Evolutionary conservation across 805 yeast species (phyloP), one percentile per base, ranked within the genome.

Genomic region (Metschnikowia continentalis): DNA sequence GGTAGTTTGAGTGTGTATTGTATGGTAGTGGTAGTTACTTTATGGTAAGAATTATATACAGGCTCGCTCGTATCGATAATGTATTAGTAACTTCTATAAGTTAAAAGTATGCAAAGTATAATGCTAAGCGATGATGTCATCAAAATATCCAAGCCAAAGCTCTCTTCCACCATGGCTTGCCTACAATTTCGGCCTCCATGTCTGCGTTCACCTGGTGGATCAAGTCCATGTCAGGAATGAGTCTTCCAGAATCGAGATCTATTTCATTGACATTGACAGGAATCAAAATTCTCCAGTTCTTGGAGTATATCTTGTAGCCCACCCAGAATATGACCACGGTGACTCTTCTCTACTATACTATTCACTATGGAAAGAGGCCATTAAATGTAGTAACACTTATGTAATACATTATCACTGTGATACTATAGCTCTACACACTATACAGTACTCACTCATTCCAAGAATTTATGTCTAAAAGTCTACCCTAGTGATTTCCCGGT

Each of bases 211-310:
- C 70, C 57, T 65, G 71, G 58, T 59, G 67, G 47, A 52, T 44
- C 43, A 52, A 51, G n/a, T 64, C 68, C 46, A 60, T 47, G 51
- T 65, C 68, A 0, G 58, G 54, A 14, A 56, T 55, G 32, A 54
- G 52, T 48, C 69, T 58, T n/a, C 69, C 69, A 0, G 66, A 53
- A 38, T 57, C 65, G 43, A 65, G 53, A 42, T 65, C 69, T 36
- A 64, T 63, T 35, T 59, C 57, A n/a, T 52, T 56, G n/a, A n/a
- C n/a, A n/a, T n/a, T n/a, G 30, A 60, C 53, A 6, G 55, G 54
- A 13, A 61, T 57, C 45, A 58, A 47, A 15, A 61, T 26, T 45
- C 61, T 51, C 59, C 59, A 54, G 32, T 59, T 59, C 15, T 59
- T 49, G 46, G 58, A 43, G 50, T 52, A 61, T 17, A 64, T 32